Evolutionary conservation across 257 asterid genomes (phyloP).

Genomic region (Solanum appendiculatum): DNA sequence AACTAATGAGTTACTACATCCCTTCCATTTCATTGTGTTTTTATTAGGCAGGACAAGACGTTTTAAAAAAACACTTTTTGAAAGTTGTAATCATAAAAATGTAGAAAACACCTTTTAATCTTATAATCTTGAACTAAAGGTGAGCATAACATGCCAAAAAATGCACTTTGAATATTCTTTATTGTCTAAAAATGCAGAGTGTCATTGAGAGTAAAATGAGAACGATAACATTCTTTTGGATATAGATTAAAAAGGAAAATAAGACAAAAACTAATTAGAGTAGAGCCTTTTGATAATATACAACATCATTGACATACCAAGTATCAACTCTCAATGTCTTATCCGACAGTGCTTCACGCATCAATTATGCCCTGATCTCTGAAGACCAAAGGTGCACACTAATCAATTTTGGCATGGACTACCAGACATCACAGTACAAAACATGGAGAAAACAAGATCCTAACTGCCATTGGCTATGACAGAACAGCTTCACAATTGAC

Average conservation of each 20-base stretch:
- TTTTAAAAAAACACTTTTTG: not conserved
- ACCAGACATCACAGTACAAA: not conserved
- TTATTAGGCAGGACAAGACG: not conserved
- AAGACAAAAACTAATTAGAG: not conserved
- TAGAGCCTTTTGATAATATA: not conserved
- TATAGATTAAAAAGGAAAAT: not conserved
- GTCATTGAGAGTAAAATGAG: not conserved
- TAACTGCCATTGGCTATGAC: not conserved
- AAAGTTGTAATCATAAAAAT: not conserved
- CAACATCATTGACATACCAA: not conserved
- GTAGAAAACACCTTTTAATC: not conserved
- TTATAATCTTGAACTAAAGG: not conserved
- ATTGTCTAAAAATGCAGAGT: too few species aligned
- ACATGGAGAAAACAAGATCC: not conserved
- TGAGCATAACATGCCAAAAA: not conserved
- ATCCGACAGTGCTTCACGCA: not conserved
- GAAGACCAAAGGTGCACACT: not conserved
- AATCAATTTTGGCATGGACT: not conserved
- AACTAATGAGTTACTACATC: not conserved
- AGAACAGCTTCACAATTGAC: constrained; percentile 33
- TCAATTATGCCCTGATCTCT: not conserved
- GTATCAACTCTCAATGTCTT: not conserved
- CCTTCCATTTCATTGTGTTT: not conserved
- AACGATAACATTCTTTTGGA: not conserved
- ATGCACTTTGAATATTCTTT: not conserved